Conservation (phyloP, 441 rosid species). For the Metrosideros polymorpha region DNA sequence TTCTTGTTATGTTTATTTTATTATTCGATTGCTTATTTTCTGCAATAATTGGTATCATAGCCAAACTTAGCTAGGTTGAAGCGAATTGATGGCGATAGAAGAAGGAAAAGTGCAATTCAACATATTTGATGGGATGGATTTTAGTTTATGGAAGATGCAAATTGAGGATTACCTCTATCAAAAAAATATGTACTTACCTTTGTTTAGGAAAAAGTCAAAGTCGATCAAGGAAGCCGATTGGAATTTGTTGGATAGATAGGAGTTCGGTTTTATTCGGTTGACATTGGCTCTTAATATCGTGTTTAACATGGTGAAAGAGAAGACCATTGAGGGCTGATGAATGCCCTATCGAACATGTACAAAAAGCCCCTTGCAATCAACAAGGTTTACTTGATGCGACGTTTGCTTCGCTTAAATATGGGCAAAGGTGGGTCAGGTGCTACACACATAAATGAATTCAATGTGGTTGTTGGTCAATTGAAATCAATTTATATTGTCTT, state of each 20-base stretch:
- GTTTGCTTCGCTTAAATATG: background rate
- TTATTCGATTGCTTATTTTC: too few species aligned
- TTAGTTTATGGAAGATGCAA: too few species aligned
- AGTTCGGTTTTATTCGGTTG: too few species aligned
- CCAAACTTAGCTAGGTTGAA: too few species aligned
- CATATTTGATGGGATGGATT: too few species aligned
- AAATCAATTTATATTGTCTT: background rate
- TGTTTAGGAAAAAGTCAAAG: too few species aligned
- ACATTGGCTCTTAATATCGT: too few species aligned
- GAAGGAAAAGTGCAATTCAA: background rate
- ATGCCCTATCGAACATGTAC: background rate
- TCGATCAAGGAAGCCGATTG: too few species aligned
- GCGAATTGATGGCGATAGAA: background rate
- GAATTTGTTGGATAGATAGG: too few species aligned
- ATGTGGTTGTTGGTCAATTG: background rate
- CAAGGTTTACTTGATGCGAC: background rate
- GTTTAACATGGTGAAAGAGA: background rate
- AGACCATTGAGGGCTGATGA: fast-evolving
- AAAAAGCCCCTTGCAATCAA: background rate
- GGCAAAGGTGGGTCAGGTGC: background rate
- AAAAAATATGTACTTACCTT: too few species aligned
- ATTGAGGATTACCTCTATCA: background rate
- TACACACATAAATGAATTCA: background rate
- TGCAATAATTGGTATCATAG: too few species aligned
- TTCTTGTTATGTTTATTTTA: too few species aligned